Evolutionary conservation across 75 land plant species (phyloP), one percentile per base, ranked within the genome.

Genomic region (Selaginella tamariscina): DNA sequence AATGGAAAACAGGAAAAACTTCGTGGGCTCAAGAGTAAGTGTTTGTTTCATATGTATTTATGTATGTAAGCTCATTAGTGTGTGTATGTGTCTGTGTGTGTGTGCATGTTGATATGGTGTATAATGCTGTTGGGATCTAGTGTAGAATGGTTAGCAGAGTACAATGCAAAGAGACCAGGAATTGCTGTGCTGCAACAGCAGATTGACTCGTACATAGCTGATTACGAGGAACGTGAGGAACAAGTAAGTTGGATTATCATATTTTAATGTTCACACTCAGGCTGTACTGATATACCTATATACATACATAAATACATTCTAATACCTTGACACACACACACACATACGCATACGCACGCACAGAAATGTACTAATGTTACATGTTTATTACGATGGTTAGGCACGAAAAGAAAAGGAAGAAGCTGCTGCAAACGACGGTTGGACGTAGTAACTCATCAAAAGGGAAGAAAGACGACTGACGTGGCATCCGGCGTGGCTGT

Each of bases 361-460:
- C n/a, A n/a, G n/a, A n/a, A n/a, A n/a, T n/a, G n/a, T n/a, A n/a
- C n/a, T n/a, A n/a, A n/a, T n/a, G n/a, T n/a, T n/a, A n/a, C n/a
- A n/a, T n/a, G n/a, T n/a, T n/a, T n/a, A n/a, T n/a, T 32, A 26
- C 24, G 54, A 26, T 5, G 15, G 15, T 15, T 73, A 93, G 98
- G 91, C 72, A 71, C 79, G 75, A 64, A 78, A 76, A 68, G 86
- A 90, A 64, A 79, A 80, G 68, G 86, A 83, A 72, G 90, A 78
- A 20, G 75, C 68, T 24, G 83, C 79, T 72, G 78, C 82, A 33
- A 88, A 85, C 69, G 98, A 82, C 32, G 98, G 98, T 27, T 94
- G 96, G 96, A 94, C 98, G 88, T 94, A 54, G 98, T 94, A 55
- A 79, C 56, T n/a, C 86, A 79, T 56, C 87, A 86, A 21, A 85